Conservation (phyloP, 2,329 filamentous ascomycete species). For the Exophiala lecanii-corni region DNA sequence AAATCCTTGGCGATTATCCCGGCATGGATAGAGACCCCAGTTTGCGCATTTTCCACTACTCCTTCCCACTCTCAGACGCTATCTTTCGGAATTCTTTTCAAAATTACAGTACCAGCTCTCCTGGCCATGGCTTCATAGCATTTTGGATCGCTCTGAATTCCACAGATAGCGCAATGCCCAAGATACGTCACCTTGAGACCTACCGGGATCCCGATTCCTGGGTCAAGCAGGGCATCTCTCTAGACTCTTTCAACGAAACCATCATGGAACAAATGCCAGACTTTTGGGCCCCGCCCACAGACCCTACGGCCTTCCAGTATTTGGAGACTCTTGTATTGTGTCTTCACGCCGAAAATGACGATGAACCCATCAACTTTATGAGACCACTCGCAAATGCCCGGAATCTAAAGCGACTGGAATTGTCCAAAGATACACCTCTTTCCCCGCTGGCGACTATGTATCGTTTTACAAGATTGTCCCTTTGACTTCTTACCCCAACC, state of each 20-base stretch:
- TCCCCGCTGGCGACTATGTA: too few relatives aligned
- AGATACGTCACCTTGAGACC: constrained; percentile 10
- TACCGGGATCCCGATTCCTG: constrained; percentile 1
- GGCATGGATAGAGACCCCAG: not conserved
- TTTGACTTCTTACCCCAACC: not conserved
- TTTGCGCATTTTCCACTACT: not conserved
- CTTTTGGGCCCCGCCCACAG: too few relatives aligned
- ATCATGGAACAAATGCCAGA: too few relatives aligned
- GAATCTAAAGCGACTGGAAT: constrained; percentile 5
- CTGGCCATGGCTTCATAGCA: constrained; percentile 12
- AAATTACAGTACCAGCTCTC: not conserved
- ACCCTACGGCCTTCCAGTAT: constrained; percentile 3
- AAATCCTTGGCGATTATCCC: not conserved
- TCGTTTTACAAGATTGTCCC: constrained; percentile 1
- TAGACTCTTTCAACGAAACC: too few relatives aligned
- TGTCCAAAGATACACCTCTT: constrained; percentile 3
- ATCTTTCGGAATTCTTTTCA: not conserved
- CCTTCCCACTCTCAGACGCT: constrained; percentile 5
- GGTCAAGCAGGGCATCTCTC: constrained; percentile 1
- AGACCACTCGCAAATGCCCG: constrained; percentile 2
- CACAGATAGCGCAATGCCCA: not conserved
- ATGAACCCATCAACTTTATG: too few relatives aligned
- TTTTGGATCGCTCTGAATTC: constrained; percentile 4
- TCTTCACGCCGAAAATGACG: too few relatives aligned
- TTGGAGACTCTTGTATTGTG: constrained; percentile 7